Evolutionary conservation across 1,139 yeast species (phyloP), one percentile per base, ranked within the genome.

Genomic region (Yamadazyma oceani): DNA sequence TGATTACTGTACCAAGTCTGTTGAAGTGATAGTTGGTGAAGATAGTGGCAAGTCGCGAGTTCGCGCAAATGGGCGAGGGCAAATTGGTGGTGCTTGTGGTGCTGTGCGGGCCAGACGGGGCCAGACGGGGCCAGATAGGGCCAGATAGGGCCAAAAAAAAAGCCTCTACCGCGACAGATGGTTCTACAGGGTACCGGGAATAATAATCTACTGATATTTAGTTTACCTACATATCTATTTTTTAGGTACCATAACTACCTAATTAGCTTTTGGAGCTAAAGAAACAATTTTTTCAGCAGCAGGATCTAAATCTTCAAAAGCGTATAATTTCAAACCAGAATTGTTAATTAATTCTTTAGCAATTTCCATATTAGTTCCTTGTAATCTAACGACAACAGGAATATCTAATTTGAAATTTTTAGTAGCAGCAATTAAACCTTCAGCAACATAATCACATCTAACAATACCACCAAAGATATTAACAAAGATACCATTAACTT

Each of bases 401-500:
- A 92, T 86, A 49, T 78, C 82, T 64, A 92, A 82, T 63, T 88
- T 86, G 83, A 85, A 86, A 88, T 89, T 89, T 89, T 88, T 88
- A 75, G 92, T 83, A 54, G 96, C 87, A 67, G 87, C 78, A 67
- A 89, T 88, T 70, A 92, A 85, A 69, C 99, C 99, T 72, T 83
- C 82, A 55, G 99, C 99, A 50, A 92, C 97, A 72, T 82, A 88
- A 71, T 92, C 99, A 73, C 98, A 92, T 77, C 98, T 88, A 55
- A 92, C 98, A 56, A 92, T 92, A 75, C 99, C 98, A 64, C 99
- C 99, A 60, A 92, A 92, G 60, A 92, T 94, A 80, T 92, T 92
- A 63, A 92, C 98, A 58, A 92, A 90, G 64, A 92, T 92, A 64
- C 97, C 96, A 56, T 88, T 82, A 52, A 94, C 97, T 60, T 83